Base-by-base conservation (phyloP, 495 filamentous ascomycete species). In the Sordaria brevicollis region DNA sequence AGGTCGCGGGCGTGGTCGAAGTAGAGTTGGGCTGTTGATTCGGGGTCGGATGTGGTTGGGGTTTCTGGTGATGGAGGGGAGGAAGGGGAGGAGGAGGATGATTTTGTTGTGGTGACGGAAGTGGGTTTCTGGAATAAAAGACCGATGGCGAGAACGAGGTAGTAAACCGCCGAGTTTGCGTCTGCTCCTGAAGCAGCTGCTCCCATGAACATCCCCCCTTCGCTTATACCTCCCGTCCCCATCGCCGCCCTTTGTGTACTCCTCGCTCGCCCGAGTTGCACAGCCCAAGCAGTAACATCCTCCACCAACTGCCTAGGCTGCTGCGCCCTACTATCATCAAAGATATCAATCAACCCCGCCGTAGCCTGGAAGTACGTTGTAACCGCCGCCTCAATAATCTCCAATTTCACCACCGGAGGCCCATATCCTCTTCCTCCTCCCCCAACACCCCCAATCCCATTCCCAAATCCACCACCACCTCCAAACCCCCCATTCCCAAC, bases 81-180 rank as follows among this genome's bases (percentile, higher is more conserved):
- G n/a, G n/a, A n/a, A n/a, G n/a, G n/a, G n/a, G 49, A 25, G 49
- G 49, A 57, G 31, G 25, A 17, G 5, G 49, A 57, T 57, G 49
- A 31, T 57, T 31, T 57, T 10, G 21, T 25, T n/a, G 21, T 9
- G 41, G 19, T 49, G 49, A 15, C 29, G 11, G 5, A 29, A 10
- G 2, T 57, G 25, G 13, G 25, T 35, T 83, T 82, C 67, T 88
- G 87, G n/a, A 85, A 83, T 4, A 57, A 25, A 21, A 57, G 25
- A 11, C 87, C 87, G 62, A 89, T 87, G 31, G 87, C 87, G 6
- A 89, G 79, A 13, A 89, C 84, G 3, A 89, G 79, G 68, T 88
- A 88, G 73, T 88, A 82, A 35, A 87, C 85, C 11, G 85, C 85
- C 39, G 84, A 85, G 25, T 82, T 76, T 6, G 80, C 81, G 39